Percentiles rank a stretch among this genome's conserved stretches.
These are phyloP conservation scores for Fonsecaea pedrosoi DNA, from an alignment of 2,329 filamentous ascomycete species.

Conservation along the genomic window DNA sequence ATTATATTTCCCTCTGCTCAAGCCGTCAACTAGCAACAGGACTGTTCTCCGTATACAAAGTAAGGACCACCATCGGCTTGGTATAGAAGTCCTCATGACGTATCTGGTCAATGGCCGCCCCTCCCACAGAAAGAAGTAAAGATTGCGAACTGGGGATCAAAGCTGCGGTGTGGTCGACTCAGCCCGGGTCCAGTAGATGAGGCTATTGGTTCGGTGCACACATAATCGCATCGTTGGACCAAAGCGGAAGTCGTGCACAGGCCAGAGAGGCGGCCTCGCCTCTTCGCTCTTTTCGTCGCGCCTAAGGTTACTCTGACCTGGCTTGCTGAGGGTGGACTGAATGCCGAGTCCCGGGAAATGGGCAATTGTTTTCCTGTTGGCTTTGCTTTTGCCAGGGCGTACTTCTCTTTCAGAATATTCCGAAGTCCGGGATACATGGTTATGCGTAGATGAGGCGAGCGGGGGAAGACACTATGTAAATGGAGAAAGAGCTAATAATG, in stretches of 20 bases:
- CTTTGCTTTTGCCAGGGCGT: background rate
- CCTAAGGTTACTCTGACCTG: slow-evolving; percentile 13
- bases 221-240: slow-evolving; percentile 15
- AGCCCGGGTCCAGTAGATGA: background rate
- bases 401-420: background rate
- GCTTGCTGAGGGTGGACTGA: background rate
- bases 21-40: background rate
- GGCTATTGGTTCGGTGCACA: slow-evolving; percentile 7
- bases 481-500: background rate
- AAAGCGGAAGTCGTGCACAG: slow-evolving; percentile 21
- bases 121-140: background rate
- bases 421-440: slow-evolving; percentile 10
- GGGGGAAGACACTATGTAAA: background rate
- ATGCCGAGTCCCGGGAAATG: slow-evolving; percentile 1
- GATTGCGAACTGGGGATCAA: slow-evolving; percentile 2
- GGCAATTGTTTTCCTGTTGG: background rate
- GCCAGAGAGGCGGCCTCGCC: slow-evolving; percentile 1
- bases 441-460: background rate
- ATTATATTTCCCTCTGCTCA: background rate
- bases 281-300: slow-evolving; percentile 20
- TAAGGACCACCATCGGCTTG: background rate
- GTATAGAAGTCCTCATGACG: background rate
- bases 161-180: slow-evolving; percentile 4
- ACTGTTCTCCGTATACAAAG: background rate
- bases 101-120: background rate